Evolutionary conservation across 2,329 filamentous ascomycete genomes (phyloP), one percentile per base, ranked within the genome.

Genomic region (Aaosphaeria arxii): DNA sequence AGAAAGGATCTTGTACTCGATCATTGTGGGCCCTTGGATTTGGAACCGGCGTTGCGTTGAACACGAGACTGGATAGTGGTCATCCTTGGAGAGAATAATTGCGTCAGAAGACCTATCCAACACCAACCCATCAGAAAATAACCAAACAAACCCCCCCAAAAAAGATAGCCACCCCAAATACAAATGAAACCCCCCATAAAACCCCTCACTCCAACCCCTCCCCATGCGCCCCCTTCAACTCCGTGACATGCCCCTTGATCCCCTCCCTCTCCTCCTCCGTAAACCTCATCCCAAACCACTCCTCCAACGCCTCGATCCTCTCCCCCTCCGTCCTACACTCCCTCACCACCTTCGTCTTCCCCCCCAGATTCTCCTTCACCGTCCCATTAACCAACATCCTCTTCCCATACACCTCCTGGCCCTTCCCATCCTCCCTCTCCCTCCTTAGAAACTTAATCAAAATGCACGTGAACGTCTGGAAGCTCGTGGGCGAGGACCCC

Each of bases 321-420:
- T 73, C 69, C 28, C 65, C 56, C 41, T 78, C 71, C 0, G 63
- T 68, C 44, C 60, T 55, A 44, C 72, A 69, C n/a, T 67, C 60
- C 45, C 69, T 54, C 11, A 73, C 53, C 7, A 71, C 53, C 41
- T 63, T 61, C 11, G 71, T 73, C 54, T 66, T 71, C 1, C 72
- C 73, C 6, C 69, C 69, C 17, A 72, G 54, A 44, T 74, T 75
- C 59, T 70, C 64, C 51, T 75, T 74, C 2, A 76, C 73, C 7
- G 71, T 63, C 0, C 73, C 72, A 6, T 72, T 69, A 38, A 75
- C 69, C 40, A 78, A 42, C 44, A 66, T 71, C 13, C 61, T 70
- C 11, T 70, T 69, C 13, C 65, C 69, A 28, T 67, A 55, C 48
- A 71, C 55, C 47, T 69, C 51, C 50, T 54, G 36, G 49, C 60